Base-by-base conservation (phyloP, 1,284 basidiomycete genomes). In the Marasmius sp. region DNA sequence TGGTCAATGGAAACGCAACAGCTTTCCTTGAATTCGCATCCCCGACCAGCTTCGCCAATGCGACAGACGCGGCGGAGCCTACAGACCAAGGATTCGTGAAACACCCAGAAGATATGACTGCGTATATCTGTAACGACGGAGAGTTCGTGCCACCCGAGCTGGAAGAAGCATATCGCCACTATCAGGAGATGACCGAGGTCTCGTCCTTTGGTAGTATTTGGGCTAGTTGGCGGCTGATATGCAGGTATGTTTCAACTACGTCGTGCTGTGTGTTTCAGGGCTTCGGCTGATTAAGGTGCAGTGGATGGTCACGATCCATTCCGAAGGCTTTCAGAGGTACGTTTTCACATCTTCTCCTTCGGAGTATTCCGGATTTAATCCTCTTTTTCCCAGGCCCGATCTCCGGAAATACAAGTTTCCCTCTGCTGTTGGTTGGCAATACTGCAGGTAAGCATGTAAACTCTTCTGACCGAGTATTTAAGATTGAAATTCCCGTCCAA, bases 71-170 rank as follows among this genome's bases (percentile, higher is more conserved):
- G 27, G 27, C 27, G 27, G 27, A 27, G 27, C 27, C 27, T 27
- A 27, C 27, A 27, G 27, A 27, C 5, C 27, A 27, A 54, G 9
- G 10, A 34, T 58, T 58, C 38, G 4, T 34, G 38, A 50, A 48
- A 27, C 5, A 2, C 5, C 27, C 27, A 5, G 27, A 27, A 27
- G 27, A 27, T 5, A 27, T 27, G 27, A 27, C 5, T 27, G 27
- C 27, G 27, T 27, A 27, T 7, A 3, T 49, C 0, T 70, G 68
- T 41, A 68, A 67, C 20, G 68, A 70, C 37, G 66, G 59, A 7
- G 57, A 41, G 16, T 56, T 48, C 2, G 61, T 67, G 11, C 48
- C 60, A 1, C 6, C 34, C 6, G 43, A 38, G 8, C 61, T 62
- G 36, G 65, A 66, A 20, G 63, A 61, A 11, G 18, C 48, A 0